A percentile compares a stretch with the other conserved stretches of the same genome.
Evolutionary conservation across 1,139 yeast species (phyloP).

Genomic region (Geotrichum candidum): DNA sequence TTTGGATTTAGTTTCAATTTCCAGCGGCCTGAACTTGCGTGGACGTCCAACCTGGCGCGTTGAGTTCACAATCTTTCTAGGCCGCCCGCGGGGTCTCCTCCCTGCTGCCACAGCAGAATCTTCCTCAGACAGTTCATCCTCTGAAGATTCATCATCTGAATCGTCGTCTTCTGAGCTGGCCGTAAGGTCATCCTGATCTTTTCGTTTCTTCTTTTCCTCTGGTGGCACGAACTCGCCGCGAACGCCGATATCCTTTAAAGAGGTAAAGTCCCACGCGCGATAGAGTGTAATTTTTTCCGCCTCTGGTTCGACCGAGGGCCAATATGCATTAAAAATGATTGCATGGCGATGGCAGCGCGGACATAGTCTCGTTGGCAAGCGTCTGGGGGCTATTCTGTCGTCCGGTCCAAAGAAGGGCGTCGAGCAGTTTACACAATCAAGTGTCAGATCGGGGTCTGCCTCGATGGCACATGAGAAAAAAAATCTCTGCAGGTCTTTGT

Average conservation of each 20-base stretch:
- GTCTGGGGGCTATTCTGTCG: conserved; percentile 16
- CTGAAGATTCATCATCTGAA: not conserved
- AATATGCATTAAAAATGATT: conserved; percentile 25
- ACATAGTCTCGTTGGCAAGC: conserved; percentile 22
- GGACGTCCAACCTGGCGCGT: not conserved
- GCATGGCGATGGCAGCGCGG: conserved; percentile 34
- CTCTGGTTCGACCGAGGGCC: conserved; percentile 27
- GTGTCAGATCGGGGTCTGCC: conserved; percentile 17
- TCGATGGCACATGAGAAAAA: conserved; percentile 24
- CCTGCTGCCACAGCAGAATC: not conserved
- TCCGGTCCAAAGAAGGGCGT: conserved; percentile 24
- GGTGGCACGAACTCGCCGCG: conserved; percentile 16
- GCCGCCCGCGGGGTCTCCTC: not conserved
- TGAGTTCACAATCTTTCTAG: not conserved
- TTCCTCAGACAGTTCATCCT: not conserved
- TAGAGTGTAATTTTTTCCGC: conserved; percentile 21
- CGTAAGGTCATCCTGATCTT: not conserved
- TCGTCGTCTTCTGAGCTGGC: not conserved
- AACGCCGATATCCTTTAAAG: conserved; percentile 14
- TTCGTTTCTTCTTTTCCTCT: conserved; percentile 5
- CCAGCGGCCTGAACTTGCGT: not conserved
- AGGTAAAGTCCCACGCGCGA: conserved; percentile 18
- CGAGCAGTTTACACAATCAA: conserved; percentile 26
- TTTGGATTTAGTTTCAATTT: not conserved
- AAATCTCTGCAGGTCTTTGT: conserved; percentile 15